Conservation (phyloP, 1,284 basidiomycete genomes). For the Microstroma glucosiphilum region DNA sequence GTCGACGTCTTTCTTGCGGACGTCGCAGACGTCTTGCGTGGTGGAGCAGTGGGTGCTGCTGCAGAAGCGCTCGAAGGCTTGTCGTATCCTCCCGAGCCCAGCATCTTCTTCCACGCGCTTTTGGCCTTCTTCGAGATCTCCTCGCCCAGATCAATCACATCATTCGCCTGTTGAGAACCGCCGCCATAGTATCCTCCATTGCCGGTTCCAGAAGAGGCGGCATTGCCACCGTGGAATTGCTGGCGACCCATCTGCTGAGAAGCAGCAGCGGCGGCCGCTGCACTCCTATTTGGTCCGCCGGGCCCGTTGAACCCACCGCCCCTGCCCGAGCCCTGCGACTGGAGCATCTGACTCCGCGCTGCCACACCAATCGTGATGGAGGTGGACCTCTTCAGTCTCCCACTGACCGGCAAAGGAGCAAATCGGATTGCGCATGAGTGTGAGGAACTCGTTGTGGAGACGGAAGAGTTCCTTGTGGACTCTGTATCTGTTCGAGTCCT, state of each 20-base stretch:
- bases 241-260: conserved; percentile 15
- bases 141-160: conserved; percentile 38
- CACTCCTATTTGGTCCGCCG: background rate
- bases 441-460: conserved; percentile 7
- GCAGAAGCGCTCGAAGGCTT: background rate
- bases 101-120: conserved; percentile 31
- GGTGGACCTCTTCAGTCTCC: conserved; percentile 39
- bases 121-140: conserved; percentile 31
- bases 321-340: conserved; percentile 31
- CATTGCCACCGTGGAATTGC: background rate
- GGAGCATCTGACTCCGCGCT: conserved; percentile 39
- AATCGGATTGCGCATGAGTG: conserved; percentile 34
- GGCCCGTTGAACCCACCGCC: no score
- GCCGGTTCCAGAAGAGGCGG: background rate
- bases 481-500: background rate
- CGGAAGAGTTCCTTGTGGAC: background rate
- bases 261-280: conserved; percentile 17
- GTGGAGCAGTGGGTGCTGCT: background rate
- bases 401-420: conserved; percentile 34
- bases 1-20: background rate
- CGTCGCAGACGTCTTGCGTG: background rate
- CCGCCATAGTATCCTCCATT: background rate
- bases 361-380: conserved; percentile 46
- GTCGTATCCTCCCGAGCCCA: conserved; percentile 19
- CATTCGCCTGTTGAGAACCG: conserved; percentile 3